Base-by-base conservation (phyloP, 2,329 filamentous ascomycete species). In the Claviceps africana region DNA sequence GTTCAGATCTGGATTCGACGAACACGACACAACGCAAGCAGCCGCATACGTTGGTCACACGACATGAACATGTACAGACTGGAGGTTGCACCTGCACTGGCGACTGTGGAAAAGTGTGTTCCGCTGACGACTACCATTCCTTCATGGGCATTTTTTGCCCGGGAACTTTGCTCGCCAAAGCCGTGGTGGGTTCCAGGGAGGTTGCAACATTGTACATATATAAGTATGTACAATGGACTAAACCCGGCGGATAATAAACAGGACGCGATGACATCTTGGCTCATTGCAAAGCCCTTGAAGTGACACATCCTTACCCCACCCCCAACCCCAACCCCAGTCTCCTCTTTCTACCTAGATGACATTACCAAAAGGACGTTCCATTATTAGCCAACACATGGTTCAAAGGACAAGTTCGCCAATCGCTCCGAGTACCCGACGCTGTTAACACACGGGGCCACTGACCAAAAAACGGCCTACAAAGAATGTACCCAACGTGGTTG, bases 11-110 rank as follows among this genome's bases (percentile, higher is more conserved):
- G 47, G 22, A 30, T 49, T 30, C 35, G 37, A 42, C 47, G 17
- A 35, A 49, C 35, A 28, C 31, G 47, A 30, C 48, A 50, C 37
- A 13, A 50, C 30, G 48, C 48, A 50, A 28, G 48, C 48, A 44
- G 48, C 48, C 40, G 40, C 40, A 19, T n/a, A 31, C 4, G 48
- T 50, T 21, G 15, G 48, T 50, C 19, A 25, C 40, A 50, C 30
- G 19, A 45, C 48, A 45, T 44, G 48, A 50, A 50, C 40, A 44
- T 50, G 39, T 50, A 50, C 25, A n/a, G 17, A 31, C 22, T 43
- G 10, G 17, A 33, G 11, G 39, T 42, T 43, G 35, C 47, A 48
- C 47, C 19, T 43, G 48, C 22, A 25, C 21, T 43, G 25, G 40
- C 22, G 17, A 43, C 28, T 15, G 15, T 11, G 39, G 48, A 43